Conservation (phyloP, 140 eudicot genomes). For the Ambrosia hybrid region DNA sequence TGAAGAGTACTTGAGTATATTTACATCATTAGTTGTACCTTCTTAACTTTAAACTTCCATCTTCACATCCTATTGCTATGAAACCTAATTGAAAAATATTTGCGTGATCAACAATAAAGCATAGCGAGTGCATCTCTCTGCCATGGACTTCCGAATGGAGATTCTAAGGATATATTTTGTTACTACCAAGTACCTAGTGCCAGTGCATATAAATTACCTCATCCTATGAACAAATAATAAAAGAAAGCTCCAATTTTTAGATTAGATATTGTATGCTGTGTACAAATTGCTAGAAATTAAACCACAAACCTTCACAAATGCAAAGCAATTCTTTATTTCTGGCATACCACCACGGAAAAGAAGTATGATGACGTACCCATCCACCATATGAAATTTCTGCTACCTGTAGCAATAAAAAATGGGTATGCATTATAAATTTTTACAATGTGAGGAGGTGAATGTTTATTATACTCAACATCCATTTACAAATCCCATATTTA, state of each 20-base stretch:
- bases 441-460: no score
- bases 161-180: conserved; percentile 68
- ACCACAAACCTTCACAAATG: conserved; percentile 76
- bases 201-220: conserved; percentile 74
- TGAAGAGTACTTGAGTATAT: conserved; percentile 54
- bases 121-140: conserved; percentile 84
- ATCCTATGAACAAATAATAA: conserved; percentile 51
- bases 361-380: conserved; percentile 97
- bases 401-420: conserved; percentile 53
- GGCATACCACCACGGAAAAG: conserved; percentile 73
- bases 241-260: not conserved
- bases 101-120: conserved; percentile 53
- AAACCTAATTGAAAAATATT: conserved; percentile 42
- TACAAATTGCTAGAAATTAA: not conserved
- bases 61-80: conserved; percentile 94
- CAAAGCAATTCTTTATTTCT: conserved; percentile 74
- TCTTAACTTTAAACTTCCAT: conserved; percentile 92
- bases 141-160: conserved; percentile 92
- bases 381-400: conserved; percentile 84
- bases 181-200: conserved; percentile 48
- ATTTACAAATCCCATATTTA: no score
- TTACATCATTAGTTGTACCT: conserved; percentile 48
- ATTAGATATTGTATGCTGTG: not conserved
- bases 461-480: no score
- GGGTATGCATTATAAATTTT: conserved; percentile 6